Evolutionary conservation across 805 yeast genomes (phyloP).

Genomic region (Saccharomycopsis sp.): DNA sequence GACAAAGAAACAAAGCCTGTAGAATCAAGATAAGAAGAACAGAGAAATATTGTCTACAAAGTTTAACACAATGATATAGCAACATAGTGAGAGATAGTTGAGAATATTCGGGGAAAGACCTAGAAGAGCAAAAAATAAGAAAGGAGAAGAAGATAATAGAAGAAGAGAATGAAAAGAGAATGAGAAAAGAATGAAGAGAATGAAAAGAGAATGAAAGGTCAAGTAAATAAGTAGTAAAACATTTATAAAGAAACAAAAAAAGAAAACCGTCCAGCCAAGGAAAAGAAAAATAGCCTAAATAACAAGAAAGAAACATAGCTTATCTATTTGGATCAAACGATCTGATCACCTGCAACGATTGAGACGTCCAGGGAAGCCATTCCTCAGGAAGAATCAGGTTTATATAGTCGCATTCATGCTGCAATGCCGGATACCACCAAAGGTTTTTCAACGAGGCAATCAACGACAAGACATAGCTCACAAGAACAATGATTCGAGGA

Average conservation of each 20-base stretch:
- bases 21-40: too few species aligned
- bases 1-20: too few species aligned
- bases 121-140: too few species aligned
- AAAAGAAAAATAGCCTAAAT: neutral
- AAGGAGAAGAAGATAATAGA: too few species aligned
- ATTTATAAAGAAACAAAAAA: neutral
- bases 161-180: too few species aligned
- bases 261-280: neutral
- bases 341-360: neutral
- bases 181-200: too few species aligned
- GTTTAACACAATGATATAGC: too few species aligned
- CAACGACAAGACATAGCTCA: constrained; percentile 7
- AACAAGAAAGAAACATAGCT: neutral
- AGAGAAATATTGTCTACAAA: too few species aligned
- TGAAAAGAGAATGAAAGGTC: too few species aligned
- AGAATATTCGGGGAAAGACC: too few species aligned
- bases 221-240: neutral
- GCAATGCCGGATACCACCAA: constrained; percentile 10
- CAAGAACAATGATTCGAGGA: constrained; percentile 6
- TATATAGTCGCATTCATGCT: neutral
- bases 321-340: neutral
- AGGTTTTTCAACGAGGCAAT: constrained; percentile 1
- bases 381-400: constrained; percentile 3
- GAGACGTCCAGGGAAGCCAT: constrained; percentile 7
- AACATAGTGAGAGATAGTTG: too few species aligned